Base-by-base conservation (phyloP, 805 yeast genomes). In the Blastobotrys peoriensis region DNA sequence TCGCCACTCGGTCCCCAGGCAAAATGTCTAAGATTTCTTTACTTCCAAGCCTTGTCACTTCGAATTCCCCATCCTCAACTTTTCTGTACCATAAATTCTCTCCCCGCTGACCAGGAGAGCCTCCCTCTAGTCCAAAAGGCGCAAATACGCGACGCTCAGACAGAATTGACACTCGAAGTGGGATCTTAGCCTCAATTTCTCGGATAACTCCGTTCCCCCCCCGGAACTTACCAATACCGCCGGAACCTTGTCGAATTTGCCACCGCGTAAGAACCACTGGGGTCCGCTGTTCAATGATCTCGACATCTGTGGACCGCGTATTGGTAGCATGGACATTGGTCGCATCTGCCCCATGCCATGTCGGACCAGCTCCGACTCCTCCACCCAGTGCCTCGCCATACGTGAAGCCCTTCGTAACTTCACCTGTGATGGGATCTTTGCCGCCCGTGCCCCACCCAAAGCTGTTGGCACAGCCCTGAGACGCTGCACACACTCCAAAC, bases 331-430 rank as follows among this genome's bases (percentile, higher is more conserved):
- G 93, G 4, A 94, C 85, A 57, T 88, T 96, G 2, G 88, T 94
- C 13, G 86, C 96, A 48, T 81, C 75, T 41, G 81, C 83, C 37
- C 96, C 96, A 55, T 83, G 66, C 89, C 94, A 87, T 2, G 79
- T 79, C 1, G 83, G 76, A 1, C 91, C 88, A 2, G 97, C 97
- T 40, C 97, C 97, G 36, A 87, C 84, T 0, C 97, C 97, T 48
- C 97, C 97, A 47, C 95, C 93, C 48, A 89, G 87, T 0, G 97
- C 89, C 61, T 88, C 96, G 62, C 87, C 88, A 62, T 88, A 88
- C 0, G 96, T 96, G 62, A 86, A 87, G 0, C 89, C 87, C 33
- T 35, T 36, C 16, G 46, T 42, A 34, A 34, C 45, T 46, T 75
- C 74, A 38, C 87, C 91, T 49, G 62, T 67, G 28, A 28, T 36